Evolutionary conservation across 108 stramenopile species (phyloP).

Genomic region (Pseudonitzschia delicatissima): DNA sequence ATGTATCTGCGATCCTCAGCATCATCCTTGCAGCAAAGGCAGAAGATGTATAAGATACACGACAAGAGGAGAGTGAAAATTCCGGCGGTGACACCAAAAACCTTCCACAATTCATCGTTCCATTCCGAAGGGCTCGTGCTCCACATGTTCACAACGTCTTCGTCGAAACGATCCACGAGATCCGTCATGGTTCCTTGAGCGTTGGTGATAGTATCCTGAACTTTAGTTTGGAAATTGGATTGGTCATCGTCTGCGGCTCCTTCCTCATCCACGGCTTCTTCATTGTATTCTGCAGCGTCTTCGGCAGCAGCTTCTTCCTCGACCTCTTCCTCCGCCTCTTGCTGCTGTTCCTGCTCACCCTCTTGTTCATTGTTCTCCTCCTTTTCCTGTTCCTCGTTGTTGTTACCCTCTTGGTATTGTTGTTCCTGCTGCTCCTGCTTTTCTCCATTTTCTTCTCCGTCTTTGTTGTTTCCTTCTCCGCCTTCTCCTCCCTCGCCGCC

Average conservation of each 20-base stretch:
- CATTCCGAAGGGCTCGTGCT: background rate
- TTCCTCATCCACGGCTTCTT: background rate
- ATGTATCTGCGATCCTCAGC: background rate
- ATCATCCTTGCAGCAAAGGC: background rate
- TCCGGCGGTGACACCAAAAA: background rate
- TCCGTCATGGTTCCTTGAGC: too few species aligned
- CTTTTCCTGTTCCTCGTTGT: background rate
- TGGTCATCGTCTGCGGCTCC: background rate
- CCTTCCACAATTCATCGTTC: slow-evolving; percentile 7
- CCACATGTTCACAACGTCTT: slow-evolving; percentile 9
- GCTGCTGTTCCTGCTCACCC: background rate
- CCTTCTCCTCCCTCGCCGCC: background rate
- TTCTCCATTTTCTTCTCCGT: background rate
- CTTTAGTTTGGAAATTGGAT: background rate
- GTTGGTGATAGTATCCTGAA: background rate
- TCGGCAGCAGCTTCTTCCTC: background rate
- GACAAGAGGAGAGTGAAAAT: background rate
- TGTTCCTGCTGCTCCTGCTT: background rate
- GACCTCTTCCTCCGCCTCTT: background rate
- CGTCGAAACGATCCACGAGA: background rate
- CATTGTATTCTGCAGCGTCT: background rate
- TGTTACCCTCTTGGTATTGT: background rate
- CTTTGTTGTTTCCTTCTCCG: background rate
- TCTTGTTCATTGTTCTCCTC: background rate
- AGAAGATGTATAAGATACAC: background rate